Conservation (phyloP, 371 early-diverging fungal species). For the Rhizopus delemar region DNA sequence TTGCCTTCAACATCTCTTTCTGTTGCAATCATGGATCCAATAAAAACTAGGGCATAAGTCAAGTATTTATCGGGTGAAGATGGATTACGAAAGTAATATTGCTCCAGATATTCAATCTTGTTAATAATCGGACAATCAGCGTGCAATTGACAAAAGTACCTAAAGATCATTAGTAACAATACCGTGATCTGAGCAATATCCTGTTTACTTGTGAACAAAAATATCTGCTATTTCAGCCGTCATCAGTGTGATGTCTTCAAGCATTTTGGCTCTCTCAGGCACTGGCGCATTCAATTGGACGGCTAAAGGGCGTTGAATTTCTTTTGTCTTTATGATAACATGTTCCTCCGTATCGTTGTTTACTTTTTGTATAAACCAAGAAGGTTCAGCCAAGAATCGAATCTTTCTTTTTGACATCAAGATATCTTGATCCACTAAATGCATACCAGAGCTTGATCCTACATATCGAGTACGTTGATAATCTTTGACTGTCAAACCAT, state of each 20-base stretch:
- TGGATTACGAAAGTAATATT: slow-evolving; percentile 40
- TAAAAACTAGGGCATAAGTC: slow-evolving; percentile 31
- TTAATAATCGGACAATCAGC: slow-evolving; percentile 36
- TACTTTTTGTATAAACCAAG: slow-evolving; percentile 41
- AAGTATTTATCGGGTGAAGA: slow-evolving; percentile 38
- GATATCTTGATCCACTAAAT: slow-evolving; percentile 25
- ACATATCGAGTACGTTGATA: slow-evolving; percentile 43
- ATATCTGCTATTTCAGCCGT: slow-evolving; percentile 33
- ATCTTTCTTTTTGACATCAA: slow-evolving; percentile 21
- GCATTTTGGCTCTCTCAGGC: slow-evolving; percentile 17
- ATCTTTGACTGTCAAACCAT: slow-evolving; percentile 31
- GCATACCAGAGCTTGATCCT: slow-evolving; percentile 42
- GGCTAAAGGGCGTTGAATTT: slow-evolving; percentile 5
- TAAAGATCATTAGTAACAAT: slow-evolving; percentile 1
- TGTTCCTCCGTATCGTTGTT: slow-evolving; percentile 43
- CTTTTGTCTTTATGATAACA: slow-evolving; percentile 39
- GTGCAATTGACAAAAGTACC: slow-evolving; percentile 45
- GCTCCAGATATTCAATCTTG: slow-evolving; percentile 40
- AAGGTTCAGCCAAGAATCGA: slow-evolving; percentile 18
- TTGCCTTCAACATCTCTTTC: slow-evolving; percentile 19
- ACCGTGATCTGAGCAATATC: too few relatives aligned
- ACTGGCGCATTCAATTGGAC: neutral
- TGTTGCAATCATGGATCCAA: slow-evolving; percentile 19
- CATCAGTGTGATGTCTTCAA: slow-evolving; percentile 32
- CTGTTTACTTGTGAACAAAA: slow-evolving; percentile 34